Evolutionary conservation across 2,329 filamentous ascomycete species (phyloP).

Genomic region (Graphilbum sp.): DNA sequence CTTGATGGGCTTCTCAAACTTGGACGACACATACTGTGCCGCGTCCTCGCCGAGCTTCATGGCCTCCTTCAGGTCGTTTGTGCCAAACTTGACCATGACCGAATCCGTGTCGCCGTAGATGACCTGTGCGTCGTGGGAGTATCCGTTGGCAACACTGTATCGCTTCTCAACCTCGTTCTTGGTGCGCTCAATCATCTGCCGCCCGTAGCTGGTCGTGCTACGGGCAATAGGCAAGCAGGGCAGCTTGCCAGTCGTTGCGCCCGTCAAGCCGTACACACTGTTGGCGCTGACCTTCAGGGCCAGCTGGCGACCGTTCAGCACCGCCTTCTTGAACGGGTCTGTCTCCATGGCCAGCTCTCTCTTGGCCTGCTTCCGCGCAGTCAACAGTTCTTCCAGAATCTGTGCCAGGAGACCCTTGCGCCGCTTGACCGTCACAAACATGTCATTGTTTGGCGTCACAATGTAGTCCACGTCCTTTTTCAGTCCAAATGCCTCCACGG

Average conservation of each 20-base stretch:
- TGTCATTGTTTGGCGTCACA: slow-evolving; percentile 83
- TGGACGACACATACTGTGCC: slow-evolving; percentile 69
- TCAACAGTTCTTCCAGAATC: slow-evolving; percentile 83
- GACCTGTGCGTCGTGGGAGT: slow-evolving; percentile 85
- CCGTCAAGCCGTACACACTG: slow-evolving; percentile 93
- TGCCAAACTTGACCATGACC: slow-evolving; percentile 98
- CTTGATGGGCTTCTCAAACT: slow-evolving; percentile 95
- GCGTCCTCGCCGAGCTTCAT: slow-evolving; percentile 97
- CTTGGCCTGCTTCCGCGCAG: slow-evolving; percentile 91
- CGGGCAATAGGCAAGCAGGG: slow-evolving; percentile 91
- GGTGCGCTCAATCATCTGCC: slow-evolving; percentile 97
- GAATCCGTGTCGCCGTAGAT: slow-evolving; percentile 99
- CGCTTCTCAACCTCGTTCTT: slow-evolving; percentile 85
- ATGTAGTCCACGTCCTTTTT: slow-evolving; percentile 92
- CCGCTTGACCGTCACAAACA: slow-evolving; percentile 76
- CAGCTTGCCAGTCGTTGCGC: slow-evolving; percentile 88
- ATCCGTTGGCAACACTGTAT: slow-evolving; percentile 88
- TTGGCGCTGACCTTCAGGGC: slow-evolving; percentile 95
- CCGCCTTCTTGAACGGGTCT: slow-evolving; percentile 94
- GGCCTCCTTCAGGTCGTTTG: slow-evolving; percentile 66
- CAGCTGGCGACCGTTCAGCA: slow-evolving; percentile 90
- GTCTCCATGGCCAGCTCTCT: slow-evolving; percentile 76
- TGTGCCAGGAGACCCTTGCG: slow-evolving; percentile 86
- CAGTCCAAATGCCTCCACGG: slow-evolving; percentile 58
- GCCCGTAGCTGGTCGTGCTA: slow-evolving; percentile 91